Evolutionary conservation across 768 basidiomycete species (phyloP), one percentile per base, ranked within the genome.

Genomic region (Boletus rubroflammeus): DNA sequence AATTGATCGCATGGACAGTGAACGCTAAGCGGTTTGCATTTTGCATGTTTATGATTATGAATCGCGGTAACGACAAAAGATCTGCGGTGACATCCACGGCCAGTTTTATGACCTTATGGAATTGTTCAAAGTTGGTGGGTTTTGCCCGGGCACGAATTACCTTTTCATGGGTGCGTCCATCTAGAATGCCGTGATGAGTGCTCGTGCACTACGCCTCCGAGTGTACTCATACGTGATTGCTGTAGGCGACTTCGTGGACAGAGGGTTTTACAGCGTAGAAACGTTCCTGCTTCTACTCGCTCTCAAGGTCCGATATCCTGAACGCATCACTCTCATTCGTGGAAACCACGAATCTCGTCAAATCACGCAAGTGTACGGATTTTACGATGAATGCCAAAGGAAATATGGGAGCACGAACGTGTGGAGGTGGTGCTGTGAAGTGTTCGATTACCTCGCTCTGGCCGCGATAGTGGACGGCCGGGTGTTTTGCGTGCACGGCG

Each of bases 281-380:
- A 98, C 96, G 0, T 96, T 98, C 69, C 82, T 97, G 19, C 84
- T 98, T 42, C 82, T 98, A 19, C 83, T 98, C 60, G 93, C 94
- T 0, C 84, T 97, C 68, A 99, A 99, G 72, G 90, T 96, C 57
- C 91, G 96, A 21, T 98, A 97, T 71, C 96, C 95, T 26, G 96
- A 98, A 67, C 87, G 94, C 49, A 96, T 98, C 69, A 97, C 93
- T 0, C 86, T 98, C 59, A 95, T 98, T 58, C 82, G 96, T 43
- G 96, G 96, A 10, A 98, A 98, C 80, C 96, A 98, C 76, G 96
- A 98, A 70, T 93, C 90, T 6, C 81, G 96, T 3, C 96, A 98
- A 68, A 98, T 98, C 62, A 98, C 96, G 0, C 96, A 98, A 68
- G 92, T 93, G 0, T 93, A 93, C 67, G 90, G 91, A 19, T 93